Evolutionary conservation across 176 grass and related monocot genomes (phyloP).

Genomic region (Oryza australiensis): DNA sequence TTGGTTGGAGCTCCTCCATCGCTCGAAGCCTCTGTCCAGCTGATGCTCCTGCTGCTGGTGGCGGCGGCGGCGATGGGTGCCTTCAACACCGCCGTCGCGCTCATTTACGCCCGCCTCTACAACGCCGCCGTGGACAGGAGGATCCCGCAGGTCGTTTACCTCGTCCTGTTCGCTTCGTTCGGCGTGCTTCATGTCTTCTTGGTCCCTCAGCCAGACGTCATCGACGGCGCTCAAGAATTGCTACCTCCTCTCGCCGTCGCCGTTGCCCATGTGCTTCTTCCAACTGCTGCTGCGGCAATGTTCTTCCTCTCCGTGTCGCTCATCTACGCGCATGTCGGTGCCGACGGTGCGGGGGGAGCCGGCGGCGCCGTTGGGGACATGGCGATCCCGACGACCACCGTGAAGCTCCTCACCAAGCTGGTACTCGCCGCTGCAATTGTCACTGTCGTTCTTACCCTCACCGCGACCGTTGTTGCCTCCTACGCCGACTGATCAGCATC

Average conservation of each 20-base stretch:
- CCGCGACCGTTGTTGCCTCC: not conserved
- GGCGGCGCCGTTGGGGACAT: no score
- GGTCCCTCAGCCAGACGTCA: not conserved
- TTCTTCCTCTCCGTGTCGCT: not conserved
- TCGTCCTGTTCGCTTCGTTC: not conserved
- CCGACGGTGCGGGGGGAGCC: not conserved
- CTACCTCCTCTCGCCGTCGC: not conserved
- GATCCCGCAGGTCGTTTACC: not conserved
- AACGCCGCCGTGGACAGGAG: not conserved
- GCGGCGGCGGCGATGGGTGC: not conserved
- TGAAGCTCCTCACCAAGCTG: not conserved
- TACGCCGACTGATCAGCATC: not conserved
- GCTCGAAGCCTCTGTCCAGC: not conserved
- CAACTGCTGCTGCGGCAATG: not conserved
- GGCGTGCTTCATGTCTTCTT: not conserved
- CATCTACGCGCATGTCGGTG: not conserved
- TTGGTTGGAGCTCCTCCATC: not conserved
- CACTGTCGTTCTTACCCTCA: not conserved
- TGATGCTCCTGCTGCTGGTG: not conserved
- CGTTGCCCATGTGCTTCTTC: not conserved
- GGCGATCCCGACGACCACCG: not conserved
- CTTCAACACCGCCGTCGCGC: not conserved
- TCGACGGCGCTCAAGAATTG: not conserved
- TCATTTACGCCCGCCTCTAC: not conserved
- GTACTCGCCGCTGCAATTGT: not conserved